Evolutionary conservation across 2,329 filamentous ascomycete genomes (phyloP).

Genomic region (Ophiostoma sp.): DNA sequence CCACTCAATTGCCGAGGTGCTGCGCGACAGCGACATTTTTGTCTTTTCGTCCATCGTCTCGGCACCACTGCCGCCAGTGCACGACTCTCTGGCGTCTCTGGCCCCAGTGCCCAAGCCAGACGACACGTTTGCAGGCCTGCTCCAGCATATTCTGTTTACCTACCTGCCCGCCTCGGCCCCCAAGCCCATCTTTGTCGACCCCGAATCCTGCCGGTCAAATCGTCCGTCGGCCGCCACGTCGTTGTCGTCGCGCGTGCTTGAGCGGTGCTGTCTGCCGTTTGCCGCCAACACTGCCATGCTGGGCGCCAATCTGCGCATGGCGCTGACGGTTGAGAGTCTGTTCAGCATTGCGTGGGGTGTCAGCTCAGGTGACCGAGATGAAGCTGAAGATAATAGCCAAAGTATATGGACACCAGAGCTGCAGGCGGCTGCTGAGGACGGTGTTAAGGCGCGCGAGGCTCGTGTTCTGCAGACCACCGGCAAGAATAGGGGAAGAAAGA

Average conservation of each 20-base stretch:
- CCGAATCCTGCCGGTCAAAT: slow-evolving; percentile 28
- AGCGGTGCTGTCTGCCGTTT: slow-evolving; percentile 59
- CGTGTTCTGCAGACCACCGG: slow-evolving; percentile 39
- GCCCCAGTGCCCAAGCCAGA: slow-evolving; percentile 18
- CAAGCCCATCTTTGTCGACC: slow-evolving; percentile 40
- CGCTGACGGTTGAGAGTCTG: slow-evolving; percentile 61
- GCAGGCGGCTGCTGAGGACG: slow-evolving; percentile 40
- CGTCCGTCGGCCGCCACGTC: slow-evolving; percentile 29
- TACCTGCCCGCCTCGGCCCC: slow-evolving; percentile 42
- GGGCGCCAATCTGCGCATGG: slow-evolving; percentile 68
- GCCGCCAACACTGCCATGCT: slow-evolving; percentile 56
- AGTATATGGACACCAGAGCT: slow-evolving; percentile 38
- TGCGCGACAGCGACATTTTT: slow-evolving; percentile 54
- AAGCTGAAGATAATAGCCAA: not conserved
- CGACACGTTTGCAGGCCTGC: slow-evolving; percentile 42
- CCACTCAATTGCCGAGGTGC: slow-evolving; percentile 49
- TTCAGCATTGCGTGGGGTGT: slow-evolving; percentile 47
- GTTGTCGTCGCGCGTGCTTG: slow-evolving; percentile 32
- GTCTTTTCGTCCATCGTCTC: slow-evolving; percentile 52
- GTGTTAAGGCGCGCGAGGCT: slow-evolving; percentile 45
- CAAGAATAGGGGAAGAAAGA: not conserved
- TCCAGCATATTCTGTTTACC: slow-evolving; percentile 42
- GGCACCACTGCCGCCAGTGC: slow-evolving; percentile 6
- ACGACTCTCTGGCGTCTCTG: not conserved
- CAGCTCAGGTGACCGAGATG: too few species aligned